Conservation (phyloP, 2,329 filamentous ascomycete species). For the Zymoseptoria ardabiliae region DNA sequence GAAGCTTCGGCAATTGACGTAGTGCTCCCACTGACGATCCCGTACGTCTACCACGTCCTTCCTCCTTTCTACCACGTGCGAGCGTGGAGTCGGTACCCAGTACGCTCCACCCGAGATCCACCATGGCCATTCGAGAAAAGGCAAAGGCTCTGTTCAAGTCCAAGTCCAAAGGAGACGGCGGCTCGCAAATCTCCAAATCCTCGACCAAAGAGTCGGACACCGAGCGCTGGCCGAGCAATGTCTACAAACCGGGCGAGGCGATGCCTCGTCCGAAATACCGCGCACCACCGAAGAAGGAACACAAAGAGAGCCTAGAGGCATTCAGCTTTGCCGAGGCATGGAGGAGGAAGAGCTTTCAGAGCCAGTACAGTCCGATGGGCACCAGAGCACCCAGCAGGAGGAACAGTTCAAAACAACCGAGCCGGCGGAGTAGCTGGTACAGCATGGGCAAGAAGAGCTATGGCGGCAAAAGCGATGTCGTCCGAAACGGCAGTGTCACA, state of each 20-base stretch:
- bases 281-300: conserved; percentile 41
- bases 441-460: conserved; percentile 21
- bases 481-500: conserved; percentile 17
- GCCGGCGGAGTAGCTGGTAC: conserved; percentile 24
- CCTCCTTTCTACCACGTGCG: neutral
- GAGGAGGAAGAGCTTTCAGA: conserved; percentile 39
- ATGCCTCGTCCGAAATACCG: conserved; percentile 47
- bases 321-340: conserved; percentile 43
- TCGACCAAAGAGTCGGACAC: conserved; percentile 23
- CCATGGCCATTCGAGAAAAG: conserved; percentile 42
- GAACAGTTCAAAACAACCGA: conserved; percentile 15
- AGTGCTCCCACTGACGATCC: neutral
- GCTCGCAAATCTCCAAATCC: conserved; percentile 21
- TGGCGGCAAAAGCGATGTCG: conserved; percentile 12
- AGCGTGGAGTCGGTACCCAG: neutral
- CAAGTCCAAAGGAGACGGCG: conserved; percentile 25
- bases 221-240: conserved; percentile 35
- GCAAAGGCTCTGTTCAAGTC: conserved; percentile 38
- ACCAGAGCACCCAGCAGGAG: conserved; percentile 37
- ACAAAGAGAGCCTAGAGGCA: conserved; percentile 43
- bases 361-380: conserved; percentile 44
- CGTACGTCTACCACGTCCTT: neutral
- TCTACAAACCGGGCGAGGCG: conserved; percentile 45
- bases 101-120: conserved; percentile 7
- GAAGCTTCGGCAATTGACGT: neutral